Evolutionary conservation across 1,139 yeast species (phyloP), one percentile per base, ranked within the genome.

Genomic region (Waltiozyma sp.): DNA sequence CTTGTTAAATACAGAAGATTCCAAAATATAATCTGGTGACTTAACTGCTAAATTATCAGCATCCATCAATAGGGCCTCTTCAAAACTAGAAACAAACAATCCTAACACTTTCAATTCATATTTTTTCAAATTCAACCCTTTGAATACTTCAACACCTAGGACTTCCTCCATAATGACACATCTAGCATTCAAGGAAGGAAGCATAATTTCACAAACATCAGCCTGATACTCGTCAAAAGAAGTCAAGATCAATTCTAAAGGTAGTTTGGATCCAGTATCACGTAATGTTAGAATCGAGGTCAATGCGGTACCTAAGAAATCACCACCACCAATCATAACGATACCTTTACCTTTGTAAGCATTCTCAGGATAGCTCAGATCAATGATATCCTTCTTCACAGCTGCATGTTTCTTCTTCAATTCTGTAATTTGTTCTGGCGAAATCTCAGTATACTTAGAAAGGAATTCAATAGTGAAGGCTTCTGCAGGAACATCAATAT

Each of bases 311-410:
- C 79, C 76, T 49, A 77, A 68, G 56, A 70, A 77, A 47, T 67
- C 66, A 33, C 75, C 82, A 47, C 84, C 85, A 31, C 82, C 85
- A 43, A 79, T 70, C 52, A 75, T 73, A 4, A 77, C 80, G 39
- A 76, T 74, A 37, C 86, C 84, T 47, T 69, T 66, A 14, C 78
- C 80, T 43, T 61, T 51, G 56, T 75, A 78, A 1, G 72, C 57
- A 2, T 68, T 64, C 18, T 61, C 59, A 37, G 57, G 55, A 31
- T 52, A 52, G 1, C 40, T 46, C 4, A 48, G 37, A 24, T 44
- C 31, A 26, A 45, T 19, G 14, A 54, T 50, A 33, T 49, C 55
- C 2, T 31, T 13, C 37, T 52, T 54, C 24, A 53, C 37, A 28
- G 45, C 49, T 16, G 37, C 28, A 28, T 54, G 58, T 39, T 47